Conservation (phyloP, 2,329 filamentous ascomycete genomes). For the Podosphaera fusca region DNA sequence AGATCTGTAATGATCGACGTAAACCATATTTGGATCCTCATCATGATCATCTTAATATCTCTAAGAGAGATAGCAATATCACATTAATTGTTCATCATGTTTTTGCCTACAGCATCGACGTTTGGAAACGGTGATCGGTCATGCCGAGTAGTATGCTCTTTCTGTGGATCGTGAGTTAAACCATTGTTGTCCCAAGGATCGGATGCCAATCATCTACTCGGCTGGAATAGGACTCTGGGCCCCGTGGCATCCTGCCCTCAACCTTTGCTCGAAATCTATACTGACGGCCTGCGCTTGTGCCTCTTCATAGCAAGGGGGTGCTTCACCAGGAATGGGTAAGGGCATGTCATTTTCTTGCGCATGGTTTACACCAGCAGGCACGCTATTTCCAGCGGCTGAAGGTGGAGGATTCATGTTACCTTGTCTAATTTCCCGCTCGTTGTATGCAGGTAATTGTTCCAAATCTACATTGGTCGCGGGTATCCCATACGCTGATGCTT, state of each 20-base stretch:
- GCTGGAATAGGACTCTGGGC: conserved; percentile 26
- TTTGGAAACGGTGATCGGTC: too few relatives aligned
- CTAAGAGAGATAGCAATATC: too few relatives aligned
- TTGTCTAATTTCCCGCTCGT: conserved; percentile 3
- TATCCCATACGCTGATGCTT: conserved; percentile 34
- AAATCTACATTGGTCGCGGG: conserved; percentile 45
- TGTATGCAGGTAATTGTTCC: conserved; percentile 75
- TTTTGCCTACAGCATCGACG: too few relatives aligned
- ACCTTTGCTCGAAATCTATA: conserved; percentile 38
- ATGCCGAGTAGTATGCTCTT: too few relatives aligned
- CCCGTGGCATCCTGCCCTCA: conserved; percentile 33
- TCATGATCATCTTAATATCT: too few relatives aligned
- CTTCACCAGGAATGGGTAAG: conserved; percentile 34
- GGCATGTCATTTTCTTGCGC: conserved; percentile 5
- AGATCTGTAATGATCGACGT: too few relatives aligned
- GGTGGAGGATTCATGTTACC: conserved; percentile 7
- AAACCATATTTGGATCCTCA: too few relatives aligned
- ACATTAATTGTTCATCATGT: too few relatives aligned
- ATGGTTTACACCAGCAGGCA: conserved; percentile 8
- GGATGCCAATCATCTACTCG: too few relatives aligned
- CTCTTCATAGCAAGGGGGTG: conserved; percentile 80
- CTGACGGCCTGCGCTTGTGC: conserved; percentile 49
- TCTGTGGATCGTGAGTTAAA: too few relatives aligned
- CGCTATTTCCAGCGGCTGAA: conserved; percentile 9
- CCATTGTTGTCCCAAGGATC: too few relatives aligned